Percentiles rank a stretch among this genome's conserved stretches.
These are phyloP conservation scores for Rhynchosporium secalis DNA, from an alignment of 2,329 filamentous ascomycete species.

Conservation along the genomic window DNA sequence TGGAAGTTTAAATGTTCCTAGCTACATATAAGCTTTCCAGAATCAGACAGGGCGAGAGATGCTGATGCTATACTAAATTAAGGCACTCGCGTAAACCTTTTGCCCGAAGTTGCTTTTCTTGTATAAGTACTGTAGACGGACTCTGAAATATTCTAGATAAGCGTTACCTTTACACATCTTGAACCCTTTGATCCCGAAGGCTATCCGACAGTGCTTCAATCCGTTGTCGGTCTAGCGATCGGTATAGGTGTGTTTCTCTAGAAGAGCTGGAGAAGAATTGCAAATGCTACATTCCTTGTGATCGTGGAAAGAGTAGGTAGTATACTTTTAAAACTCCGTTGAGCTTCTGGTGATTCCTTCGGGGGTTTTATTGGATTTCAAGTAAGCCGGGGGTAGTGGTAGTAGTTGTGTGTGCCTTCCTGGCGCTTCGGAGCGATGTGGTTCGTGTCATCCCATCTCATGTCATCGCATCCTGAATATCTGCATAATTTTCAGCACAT, in stretches of 20 bases:
- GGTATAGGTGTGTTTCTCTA: too few species aligned
- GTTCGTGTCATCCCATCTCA: conserved; percentile 15
- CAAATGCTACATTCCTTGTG: too few species aligned
- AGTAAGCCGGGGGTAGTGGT: conserved; percentile 3
- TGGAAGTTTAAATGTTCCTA: conserved; percentile 8
- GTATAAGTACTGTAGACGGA: too few species aligned
- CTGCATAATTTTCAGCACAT: conserved; percentile 9
- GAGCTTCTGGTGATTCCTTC: background rate
- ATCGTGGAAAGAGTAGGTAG: too few species aligned
- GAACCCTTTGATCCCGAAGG: too few species aligned
- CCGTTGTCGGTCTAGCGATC: too few species aligned
- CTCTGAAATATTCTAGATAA: too few species aligned
- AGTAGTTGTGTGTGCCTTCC: background rate
- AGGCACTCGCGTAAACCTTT: background rate
- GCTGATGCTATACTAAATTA: background rate
- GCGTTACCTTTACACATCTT: too few species aligned
- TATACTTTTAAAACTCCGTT: too few species aligned
- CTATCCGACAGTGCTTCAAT: too few species aligned
- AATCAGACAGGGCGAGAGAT: background rate
- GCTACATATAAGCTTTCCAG: conserved; percentile 3
- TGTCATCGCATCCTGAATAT: background rate
- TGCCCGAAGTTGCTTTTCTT: background rate
- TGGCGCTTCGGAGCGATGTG: background rate
- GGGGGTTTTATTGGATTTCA: background rate
- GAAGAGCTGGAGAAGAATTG: too few species aligned